These are phyloP conservation scores for Macrocybe gigantea DNA, from an alignment of 768 basidiomycete species.

Conservation along the genomic window DNA sequence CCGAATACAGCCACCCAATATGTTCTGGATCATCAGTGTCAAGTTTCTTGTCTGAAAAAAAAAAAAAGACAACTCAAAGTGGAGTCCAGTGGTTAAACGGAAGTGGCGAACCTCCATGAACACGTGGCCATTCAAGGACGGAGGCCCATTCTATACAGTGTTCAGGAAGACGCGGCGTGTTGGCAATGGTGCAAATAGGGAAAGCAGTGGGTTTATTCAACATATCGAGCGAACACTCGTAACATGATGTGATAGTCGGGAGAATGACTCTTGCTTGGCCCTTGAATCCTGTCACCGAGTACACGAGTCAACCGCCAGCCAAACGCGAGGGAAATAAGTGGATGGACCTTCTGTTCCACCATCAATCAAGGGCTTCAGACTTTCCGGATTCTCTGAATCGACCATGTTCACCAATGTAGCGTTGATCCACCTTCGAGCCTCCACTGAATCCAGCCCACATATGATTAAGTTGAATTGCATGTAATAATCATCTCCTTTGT, in stretches of 20 bases:
- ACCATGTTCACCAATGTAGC: slow-evolving; percentile 94
- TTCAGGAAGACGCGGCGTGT: slow-evolving; percentile 95
- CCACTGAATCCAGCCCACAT: slow-evolving; percentile 95
- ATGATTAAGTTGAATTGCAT: slow-evolving; percentile 96
- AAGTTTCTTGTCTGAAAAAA: slow-evolving; percentile 76
- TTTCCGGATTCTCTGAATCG: slow-evolving; percentile 89
- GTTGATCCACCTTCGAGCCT: slow-evolving; percentile 98
- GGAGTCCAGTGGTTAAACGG: not conserved
- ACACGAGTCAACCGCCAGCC: not conserved
- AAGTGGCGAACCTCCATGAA: slow-evolving; percentile 64
- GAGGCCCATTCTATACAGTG: slow-evolving; percentile 99
- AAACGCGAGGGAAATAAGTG: not conserved
- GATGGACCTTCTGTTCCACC: slow-evolving; percentile 91
- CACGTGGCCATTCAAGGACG: slow-evolving; percentile 96
- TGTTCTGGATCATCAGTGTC: slow-evolving; percentile 98
- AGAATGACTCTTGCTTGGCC: slow-evolving; percentile 97
- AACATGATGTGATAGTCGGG: slow-evolving; percentile 92
- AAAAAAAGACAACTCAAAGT: not conserved
- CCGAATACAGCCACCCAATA: slow-evolving; percentile 86
- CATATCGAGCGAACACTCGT: slow-evolving; percentile 98
- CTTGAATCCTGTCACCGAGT: slow-evolving; percentile 72
- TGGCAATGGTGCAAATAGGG: slow-evolving; percentile 98
- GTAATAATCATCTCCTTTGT: slow-evolving; percentile 93
- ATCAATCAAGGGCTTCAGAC: slow-evolving; percentile 93
- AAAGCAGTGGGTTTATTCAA: slow-evolving; percentile 95